These are phyloP conservation scores for Kodamaea arcana DNA, from an alignment of 1,139 yeast species.

Conservation along the genomic window DNA sequence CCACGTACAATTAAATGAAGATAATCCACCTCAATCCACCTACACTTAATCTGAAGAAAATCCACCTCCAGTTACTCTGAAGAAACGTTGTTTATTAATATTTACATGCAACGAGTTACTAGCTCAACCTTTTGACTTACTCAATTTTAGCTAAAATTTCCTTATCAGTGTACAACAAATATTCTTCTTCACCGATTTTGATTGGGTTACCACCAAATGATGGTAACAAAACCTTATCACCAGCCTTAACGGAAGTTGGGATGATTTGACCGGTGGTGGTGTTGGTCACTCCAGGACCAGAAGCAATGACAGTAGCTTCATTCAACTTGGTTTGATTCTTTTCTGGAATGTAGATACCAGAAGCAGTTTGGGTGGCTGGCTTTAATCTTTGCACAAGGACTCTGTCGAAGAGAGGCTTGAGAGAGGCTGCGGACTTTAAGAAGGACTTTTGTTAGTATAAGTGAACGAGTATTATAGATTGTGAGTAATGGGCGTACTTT, in stretches of 20 bases:
- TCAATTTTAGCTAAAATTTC: constrained; percentile 91
- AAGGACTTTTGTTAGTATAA: constrained; percentile 39
- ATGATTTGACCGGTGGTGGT: constrained; percentile 62
- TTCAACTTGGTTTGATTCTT: constrained; percentile 92
- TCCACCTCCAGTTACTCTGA: too few relatives aligned
- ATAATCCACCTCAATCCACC: too few relatives aligned
- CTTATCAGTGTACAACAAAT: constrained; percentile 76
- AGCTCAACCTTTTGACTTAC: too few relatives aligned
- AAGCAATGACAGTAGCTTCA: constrained; percentile 74
- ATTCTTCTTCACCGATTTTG: constrained; percentile 82
- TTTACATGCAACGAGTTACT: too few relatives aligned
- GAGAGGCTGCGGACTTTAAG: constrained; percentile 80
- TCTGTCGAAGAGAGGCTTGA: constrained; percentile 92
- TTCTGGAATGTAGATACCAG: constrained; percentile 95
- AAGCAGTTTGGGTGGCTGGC: constrained; percentile 88
- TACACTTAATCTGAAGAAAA: too few relatives aligned
- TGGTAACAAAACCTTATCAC: constrained; percentile 93
- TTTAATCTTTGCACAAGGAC: constrained; percentile 91
- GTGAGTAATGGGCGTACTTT: too few relatives aligned
- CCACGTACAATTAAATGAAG: too few relatives aligned
- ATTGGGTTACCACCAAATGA: constrained; percentile 83
- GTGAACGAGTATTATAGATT: too few relatives aligned
- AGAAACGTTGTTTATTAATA: too few relatives aligned
- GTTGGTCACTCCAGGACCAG: constrained; percentile 77
- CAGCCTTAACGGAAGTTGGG: constrained; percentile 71